A percentile compares a stretch with the other conserved stretches of the same genome.
These are phyloP conservation scores for Suhomyces tanzawaensis DNA, from an alignment of 805 yeast species.

Conservation along the genomic window DNA sequence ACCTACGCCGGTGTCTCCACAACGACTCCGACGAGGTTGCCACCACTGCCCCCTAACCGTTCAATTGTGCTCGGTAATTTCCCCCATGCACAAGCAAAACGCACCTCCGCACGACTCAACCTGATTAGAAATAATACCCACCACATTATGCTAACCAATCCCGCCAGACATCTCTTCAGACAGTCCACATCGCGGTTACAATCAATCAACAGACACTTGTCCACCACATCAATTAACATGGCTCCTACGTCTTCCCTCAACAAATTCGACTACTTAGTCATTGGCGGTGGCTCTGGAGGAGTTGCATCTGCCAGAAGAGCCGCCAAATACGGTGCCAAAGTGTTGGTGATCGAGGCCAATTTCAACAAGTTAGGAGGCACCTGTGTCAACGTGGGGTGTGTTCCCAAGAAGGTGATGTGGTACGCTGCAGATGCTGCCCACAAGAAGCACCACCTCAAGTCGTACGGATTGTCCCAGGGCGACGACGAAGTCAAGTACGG, in stretches of 20 bases:
- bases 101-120: no score
- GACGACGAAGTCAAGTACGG: constrained; percentile 46
- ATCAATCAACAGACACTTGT: constrained; percentile 21
- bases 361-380: constrained; percentile 83
- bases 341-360: constrained; percentile 75
- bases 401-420: constrained; percentile 99
- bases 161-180: constrained; percentile 6
- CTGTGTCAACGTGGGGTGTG: constrained; percentile 99
- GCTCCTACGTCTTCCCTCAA: constrained; percentile 46
- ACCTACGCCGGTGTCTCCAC: constrained; percentile 29
- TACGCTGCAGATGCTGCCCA: constrained; percentile 88
- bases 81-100: no score
- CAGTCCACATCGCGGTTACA: constrained; percentile 20
- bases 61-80: no score
- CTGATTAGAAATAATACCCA: not conserved
- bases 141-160: constrained; percentile 4
- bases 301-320: constrained; percentile 98
- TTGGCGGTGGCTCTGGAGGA: constrained; percentile 99
- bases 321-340: constrained; percentile 87
- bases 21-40: constrained; percentile 16
- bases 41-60: no score
- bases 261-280: constrained; percentile 88
- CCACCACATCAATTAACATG: constrained; percentile 35
- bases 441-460: constrained; percentile 68
- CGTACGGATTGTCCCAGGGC: constrained; percentile 74